Evolutionary conservation across 352 stramenopile genomes (phyloP).

Genomic region (Phytopythium chamaehyphon): DNA sequence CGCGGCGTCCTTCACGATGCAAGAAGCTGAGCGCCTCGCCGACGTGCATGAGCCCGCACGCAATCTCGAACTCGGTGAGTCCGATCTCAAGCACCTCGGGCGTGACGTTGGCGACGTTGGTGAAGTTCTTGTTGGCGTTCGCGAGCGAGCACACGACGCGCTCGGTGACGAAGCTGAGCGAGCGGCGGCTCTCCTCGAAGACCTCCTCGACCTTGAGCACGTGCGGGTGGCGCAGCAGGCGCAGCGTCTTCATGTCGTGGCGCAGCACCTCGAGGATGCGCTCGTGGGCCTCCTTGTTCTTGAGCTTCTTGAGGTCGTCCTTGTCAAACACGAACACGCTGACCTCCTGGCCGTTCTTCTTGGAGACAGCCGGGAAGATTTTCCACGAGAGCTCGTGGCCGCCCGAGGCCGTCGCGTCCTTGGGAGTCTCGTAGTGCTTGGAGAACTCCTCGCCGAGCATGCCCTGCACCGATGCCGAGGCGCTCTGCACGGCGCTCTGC

Average conservation of each 20-base stretch:
- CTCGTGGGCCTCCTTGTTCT: conserved; percentile 85
- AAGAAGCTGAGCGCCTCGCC: conserved; percentile 89
- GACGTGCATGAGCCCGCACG: conserved; percentile 85
- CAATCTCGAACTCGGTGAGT: conserved; percentile 85
- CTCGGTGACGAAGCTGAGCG: conserved; percentile 89
- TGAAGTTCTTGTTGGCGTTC: conserved; percentile 89
- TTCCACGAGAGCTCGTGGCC: conserved; percentile 83
- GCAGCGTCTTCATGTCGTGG: conserved; percentile 86
- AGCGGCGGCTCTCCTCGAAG: conserved; percentile 83
- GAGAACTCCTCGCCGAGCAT: conserved; percentile 80
- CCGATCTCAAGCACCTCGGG: conserved; percentile 86
- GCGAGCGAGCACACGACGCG: conserved; percentile 87
- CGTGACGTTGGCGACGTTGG: conserved; percentile 80
- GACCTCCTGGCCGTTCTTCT: conserved; percentile 76
- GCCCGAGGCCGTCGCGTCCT: conserved; percentile 79
- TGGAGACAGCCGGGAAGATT: conserved; percentile 77
- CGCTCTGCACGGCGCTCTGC: conserved; percentile 40
- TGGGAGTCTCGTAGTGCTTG: conserved; percentile 85
- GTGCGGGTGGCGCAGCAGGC: conserved; percentile 81
- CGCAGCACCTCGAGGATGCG: conserved; percentile 84
- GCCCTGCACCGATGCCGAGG: conserved; percentile 48
- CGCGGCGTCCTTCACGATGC: conserved; percentile 82
- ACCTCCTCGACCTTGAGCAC: conserved; percentile 90
- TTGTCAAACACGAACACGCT: conserved; percentile 88
- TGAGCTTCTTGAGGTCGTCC: conserved; percentile 77